Evolutionary conservation across 345 rosid genomes (phyloP), one percentile per base, ranked within the genome.

Genomic region (Nasturtium officinale): DNA sequence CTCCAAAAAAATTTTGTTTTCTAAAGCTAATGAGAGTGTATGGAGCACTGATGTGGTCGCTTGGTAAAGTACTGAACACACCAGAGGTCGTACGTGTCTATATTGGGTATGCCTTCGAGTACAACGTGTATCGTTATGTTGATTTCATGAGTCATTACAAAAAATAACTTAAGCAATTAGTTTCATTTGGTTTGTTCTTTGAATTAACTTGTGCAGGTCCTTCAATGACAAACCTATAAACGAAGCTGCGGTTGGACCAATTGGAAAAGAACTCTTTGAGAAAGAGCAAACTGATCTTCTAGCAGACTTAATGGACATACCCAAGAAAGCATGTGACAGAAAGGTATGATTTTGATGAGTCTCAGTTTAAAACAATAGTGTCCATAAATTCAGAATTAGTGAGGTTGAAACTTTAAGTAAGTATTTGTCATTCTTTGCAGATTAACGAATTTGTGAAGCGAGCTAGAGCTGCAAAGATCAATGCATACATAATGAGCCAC

Each of bases 31-130:
- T 95, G 99, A 91, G 98, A 74, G 99, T 91, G 9, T 90, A 95
- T 75, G 99, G 99, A 71, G 98, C 97, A 58, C 64, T 95, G 58
- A 90, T 95, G 97, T 95, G 98, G 98, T 95, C 99, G 4, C 96
- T 95, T 37, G 96, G 99, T 58, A 95, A 90, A 81, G 98, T 95
- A 54, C 42, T 95, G 56, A 91, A 89, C 66, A 91, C 97, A 65
- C 97, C 97, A 56, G 99, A 91, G 79, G 99, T 91, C 69, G 82
- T 65, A 21, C 98, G 97, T 56, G 98, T 95, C 69, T 95, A 95
- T 67, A 86, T 91, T 10, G 96, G 98, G 99, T 91, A 83, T 33
- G 87, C 25, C n/a, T 50, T 12, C 1, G 3, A 7, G 16, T 30
- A 30, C 29, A 15, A 18, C 21, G 26, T n/a, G 50, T 35, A 35